Evolutionary conservation across 1,284 basidiomycete genomes (phyloP).

Genomic region (Ustilago crameri): DNA sequence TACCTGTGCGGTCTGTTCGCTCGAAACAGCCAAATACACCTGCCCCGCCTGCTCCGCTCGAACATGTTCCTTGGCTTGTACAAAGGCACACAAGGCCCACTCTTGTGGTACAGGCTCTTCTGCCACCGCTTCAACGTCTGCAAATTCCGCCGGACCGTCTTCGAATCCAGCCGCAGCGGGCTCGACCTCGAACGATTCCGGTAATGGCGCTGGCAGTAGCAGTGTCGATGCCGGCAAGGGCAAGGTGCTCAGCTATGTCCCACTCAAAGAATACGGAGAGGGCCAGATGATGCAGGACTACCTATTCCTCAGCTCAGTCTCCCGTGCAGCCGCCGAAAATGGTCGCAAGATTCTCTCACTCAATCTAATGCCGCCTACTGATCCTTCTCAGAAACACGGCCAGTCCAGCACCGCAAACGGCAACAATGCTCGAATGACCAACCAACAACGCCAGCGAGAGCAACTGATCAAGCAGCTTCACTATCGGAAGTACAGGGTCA

Average conservation of each 20-base stretch:
- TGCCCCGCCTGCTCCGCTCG: constrained; percentile 29
- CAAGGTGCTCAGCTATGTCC: constrained; percentile 9
- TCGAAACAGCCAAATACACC: constrained; percentile 33
- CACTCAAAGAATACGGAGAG: constrained; percentile 26
- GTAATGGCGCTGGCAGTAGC: not conserved
- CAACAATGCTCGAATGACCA: constrained; percentile 6
- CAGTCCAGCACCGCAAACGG: not conserved
- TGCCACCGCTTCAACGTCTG: not conserved
- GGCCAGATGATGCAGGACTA: constrained; percentile 32
- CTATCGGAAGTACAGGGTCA: constrained; percentile 28
- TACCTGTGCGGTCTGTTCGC: constrained; percentile 11
- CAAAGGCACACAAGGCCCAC: constrained; percentile 26
- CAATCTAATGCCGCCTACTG: constrained; percentile 24
- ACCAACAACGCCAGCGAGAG: constrained; percentile 30
- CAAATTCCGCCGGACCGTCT: not conserved
- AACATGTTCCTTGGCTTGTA: constrained; percentile 35
- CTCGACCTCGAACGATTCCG: not conserved
- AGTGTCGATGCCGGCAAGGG: too few species aligned
- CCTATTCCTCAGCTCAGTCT: constrained; percentile 32
- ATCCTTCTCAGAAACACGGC: not conserved
- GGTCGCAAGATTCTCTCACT: constrained; percentile 23
- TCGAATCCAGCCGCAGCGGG: too few species aligned
- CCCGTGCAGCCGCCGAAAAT: constrained; percentile 13
- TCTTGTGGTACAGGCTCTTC: constrained; percentile 2
- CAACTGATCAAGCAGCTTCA: constrained; percentile 39